Conservation (phyloP, 2,329 filamentous ascomycete species). For the Orbilia brochopaga region DNA sequence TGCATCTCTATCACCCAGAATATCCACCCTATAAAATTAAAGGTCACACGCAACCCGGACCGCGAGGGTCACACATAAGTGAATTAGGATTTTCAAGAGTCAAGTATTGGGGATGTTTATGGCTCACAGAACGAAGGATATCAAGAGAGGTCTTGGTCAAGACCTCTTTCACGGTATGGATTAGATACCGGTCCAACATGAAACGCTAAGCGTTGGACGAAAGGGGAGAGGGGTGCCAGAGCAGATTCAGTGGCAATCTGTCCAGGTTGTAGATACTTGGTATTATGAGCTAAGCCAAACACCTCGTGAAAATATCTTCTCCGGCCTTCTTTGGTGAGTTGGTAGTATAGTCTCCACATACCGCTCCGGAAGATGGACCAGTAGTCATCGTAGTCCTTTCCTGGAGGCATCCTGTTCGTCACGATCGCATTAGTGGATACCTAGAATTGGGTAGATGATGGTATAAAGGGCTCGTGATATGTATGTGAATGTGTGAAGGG, state of each 20-base stretch:
- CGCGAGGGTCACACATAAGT: conserved; percentile 48
- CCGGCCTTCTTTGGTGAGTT: conserved; percentile 73
- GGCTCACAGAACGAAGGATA: conserved; percentile 42
- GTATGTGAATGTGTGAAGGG: conserved; percentile 2
- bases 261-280: conserved; percentile 63
- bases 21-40: conserved; percentile 57
- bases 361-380: conserved; percentile 75
- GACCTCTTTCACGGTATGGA: conserved; percentile 46
- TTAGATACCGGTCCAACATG: conserved; percentile 52
- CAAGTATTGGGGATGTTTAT: conserved; percentile 46
- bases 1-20: conserved; percentile 71
- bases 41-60: conserved; percentile 38
- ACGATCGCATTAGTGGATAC: background rate
- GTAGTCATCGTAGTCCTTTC: conserved; percentile 74
- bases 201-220: conserved; percentile 51
- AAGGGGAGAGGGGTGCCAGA: conserved; percentile 47
- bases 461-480: background rate
- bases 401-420: conserved; percentile 73
- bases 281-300: conserved; percentile 73
- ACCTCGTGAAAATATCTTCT: conserved; percentile 79
- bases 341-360: conserved; percentile 77
- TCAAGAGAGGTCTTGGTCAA: too few relatives aligned
- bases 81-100: conserved; percentile 52
- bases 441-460: conserved; percentile 12
- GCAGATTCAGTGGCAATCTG: conserved; percentile 52